Evolutionary conservation across 371 early-diverging fungal species (phyloP).

Genomic region (Mortierella polycephala): DNA sequence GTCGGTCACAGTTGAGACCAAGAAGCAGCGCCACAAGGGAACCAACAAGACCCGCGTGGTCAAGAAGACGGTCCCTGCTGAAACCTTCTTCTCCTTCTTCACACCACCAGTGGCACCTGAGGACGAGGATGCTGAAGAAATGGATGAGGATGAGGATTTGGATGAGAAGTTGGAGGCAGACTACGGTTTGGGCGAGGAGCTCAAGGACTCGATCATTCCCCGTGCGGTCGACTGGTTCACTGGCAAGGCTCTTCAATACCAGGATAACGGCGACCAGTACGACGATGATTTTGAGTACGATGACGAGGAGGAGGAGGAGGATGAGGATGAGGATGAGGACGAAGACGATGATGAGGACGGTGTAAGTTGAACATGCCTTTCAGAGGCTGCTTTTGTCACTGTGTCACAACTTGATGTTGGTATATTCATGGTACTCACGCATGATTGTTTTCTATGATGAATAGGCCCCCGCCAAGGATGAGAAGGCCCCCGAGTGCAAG

Average conservation of each 20-base stretch:
- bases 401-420: too few relatives aligned
- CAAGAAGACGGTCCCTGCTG: slow-evolving; percentile 90
- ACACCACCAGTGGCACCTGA: slow-evolving; percentile 78
- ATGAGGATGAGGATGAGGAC: slow-evolving; percentile 72
- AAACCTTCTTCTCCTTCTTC: slow-evolving; percentile 96
- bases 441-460: too few relatives aligned
- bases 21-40: slow-evolving; percentile 96
- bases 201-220: slow-evolving; percentile 95
- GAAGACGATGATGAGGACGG: slow-evolving; percentile 70
- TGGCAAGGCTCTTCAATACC: slow-evolving; percentile 90
- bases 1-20: slow-evolving; percentile 88
- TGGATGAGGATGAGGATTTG: slow-evolving; percentile 78
- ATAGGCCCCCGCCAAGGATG: slow-evolving; percentile 54
- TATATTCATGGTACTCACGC: too few relatives aligned
- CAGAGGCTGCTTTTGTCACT: too few relatives aligned
- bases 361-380: slow-evolving; percentile 4
- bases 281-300: slow-evolving; percentile 67
- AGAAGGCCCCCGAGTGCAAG: slow-evolving; percentile 71
- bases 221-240: slow-evolving; percentile 97
- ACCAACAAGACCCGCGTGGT: slow-evolving; percentile 97
- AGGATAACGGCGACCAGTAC: slow-evolving; percentile 73
- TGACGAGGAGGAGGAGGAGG: slow-evolving; percentile 63
- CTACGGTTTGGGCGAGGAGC: slow-evolving; percentile 94
- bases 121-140: slow-evolving; percentile 75
- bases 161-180: slow-evolving; percentile 87